Conservation (phyloP, 139 green algal species). For the Coccomyxa sp. region DNA sequence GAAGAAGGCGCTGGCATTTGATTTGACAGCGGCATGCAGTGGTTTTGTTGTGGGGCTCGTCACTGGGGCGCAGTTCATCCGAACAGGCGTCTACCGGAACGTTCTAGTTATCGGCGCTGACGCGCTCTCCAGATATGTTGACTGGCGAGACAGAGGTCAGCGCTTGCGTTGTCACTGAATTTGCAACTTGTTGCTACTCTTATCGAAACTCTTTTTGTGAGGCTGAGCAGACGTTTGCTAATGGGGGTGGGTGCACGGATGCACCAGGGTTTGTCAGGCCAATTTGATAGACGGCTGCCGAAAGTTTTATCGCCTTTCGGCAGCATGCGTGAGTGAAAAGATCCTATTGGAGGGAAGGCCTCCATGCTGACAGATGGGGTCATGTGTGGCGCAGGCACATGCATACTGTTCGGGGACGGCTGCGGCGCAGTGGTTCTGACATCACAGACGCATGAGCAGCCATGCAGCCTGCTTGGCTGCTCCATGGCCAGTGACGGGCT, state of each 20-base stretch:
- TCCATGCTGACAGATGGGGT: too few species aligned
- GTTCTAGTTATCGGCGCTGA: conserved; percentile 94
- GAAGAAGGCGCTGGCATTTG: conserved; percentile 82
- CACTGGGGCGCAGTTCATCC: conserved; percentile 83
- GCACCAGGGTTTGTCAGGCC: too few species aligned
- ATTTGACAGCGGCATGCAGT: conserved; percentile 95
- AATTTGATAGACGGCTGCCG: too few species aligned
- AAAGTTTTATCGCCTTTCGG: too few species aligned
- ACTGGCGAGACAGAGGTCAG: conserved; percentile 86
- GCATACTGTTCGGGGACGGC: conserved; percentile 98
- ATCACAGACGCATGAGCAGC: conserved; percentile 29
- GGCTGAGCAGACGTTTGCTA: too few species aligned
- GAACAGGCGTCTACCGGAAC: conserved; percentile 68
- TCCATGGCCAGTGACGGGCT: conserved; percentile 84
- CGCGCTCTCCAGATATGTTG: conserved; percentile 84
- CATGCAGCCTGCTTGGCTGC: conserved; percentile 70
- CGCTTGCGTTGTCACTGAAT: neutral
- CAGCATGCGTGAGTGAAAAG: too few species aligned
- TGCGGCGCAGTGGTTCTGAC: conserved; percentile 83
- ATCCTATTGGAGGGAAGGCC: too few species aligned
- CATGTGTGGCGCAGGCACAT: conserved; percentile 62
- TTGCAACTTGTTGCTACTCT: neutral
- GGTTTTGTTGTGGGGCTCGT: conserved; percentile 94
- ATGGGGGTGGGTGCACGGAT: too few species aligned
- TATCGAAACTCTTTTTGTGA: too few species aligned